Conservation (phyloP, 2,329 filamentous ascomycete species). For the Lachnellula arida region DNA sequence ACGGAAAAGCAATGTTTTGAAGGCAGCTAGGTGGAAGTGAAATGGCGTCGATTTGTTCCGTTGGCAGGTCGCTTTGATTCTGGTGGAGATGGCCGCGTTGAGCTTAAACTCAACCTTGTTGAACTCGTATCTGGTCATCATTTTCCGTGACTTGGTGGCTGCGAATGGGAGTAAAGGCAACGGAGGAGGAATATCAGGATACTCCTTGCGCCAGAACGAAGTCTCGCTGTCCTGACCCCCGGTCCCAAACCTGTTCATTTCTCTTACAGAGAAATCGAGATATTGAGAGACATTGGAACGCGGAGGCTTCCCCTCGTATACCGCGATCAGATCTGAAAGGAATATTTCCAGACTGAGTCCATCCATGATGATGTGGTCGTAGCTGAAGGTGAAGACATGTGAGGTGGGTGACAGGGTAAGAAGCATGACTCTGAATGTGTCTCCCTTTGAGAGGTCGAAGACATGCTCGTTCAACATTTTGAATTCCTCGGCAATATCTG, state of each 20-base stretch:
- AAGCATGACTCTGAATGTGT: slow-evolving; percentile 30
- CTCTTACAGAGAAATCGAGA: background rate
- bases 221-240: background rate
- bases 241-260: background rate
- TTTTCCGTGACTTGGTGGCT: background rate
- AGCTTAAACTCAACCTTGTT: background rate
- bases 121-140: background rate
- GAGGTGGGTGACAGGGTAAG: slow-evolving; percentile 30
- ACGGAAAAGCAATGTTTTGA: slow-evolving; percentile 23
- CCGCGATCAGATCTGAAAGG: background rate
- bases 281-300: background rate
- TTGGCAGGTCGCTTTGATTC: slow-evolving; percentile 6
- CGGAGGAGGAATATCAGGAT: background rate
- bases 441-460: slow-evolving; percentile 17
- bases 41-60: slow-evolving; percentile 36
- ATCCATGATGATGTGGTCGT: background rate
- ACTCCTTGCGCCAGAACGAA: background rate
- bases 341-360: background rate
- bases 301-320: background rate
- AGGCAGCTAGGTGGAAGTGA: slow-evolving; percentile 42
- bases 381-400: background rate
- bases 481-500: background rate
- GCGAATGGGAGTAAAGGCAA: background rate
- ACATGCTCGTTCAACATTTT: slow-evolving; percentile 11
- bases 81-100: background rate